Base-by-base conservation (phyloP, 2,329 filamentous ascomycete genomes). In the Xylariaceae sp. region DNA sequence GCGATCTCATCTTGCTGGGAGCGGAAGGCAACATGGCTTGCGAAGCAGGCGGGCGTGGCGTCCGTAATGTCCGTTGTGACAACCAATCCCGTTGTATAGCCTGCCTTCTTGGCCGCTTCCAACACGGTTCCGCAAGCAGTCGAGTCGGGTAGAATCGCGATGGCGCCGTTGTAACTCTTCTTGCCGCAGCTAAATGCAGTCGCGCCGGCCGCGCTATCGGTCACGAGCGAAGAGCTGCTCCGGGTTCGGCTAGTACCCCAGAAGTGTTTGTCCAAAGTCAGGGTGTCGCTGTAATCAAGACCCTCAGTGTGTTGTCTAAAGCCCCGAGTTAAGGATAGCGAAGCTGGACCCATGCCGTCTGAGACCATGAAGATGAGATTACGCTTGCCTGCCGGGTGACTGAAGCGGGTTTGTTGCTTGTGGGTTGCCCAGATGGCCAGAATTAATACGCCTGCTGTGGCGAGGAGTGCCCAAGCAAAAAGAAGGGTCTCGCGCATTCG, bases 341-440 rank as follows among this genome's bases (percentile, higher is more conserved):
- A 93, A 7, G 94, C 91, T 6, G 94, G 94, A 0, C 94, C 94
- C 94, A 99, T 99, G 67, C 94, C 94, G 72, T 99, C 94, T 0
- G 91, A 96, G 30, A 99, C 93, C 94, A 99, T 99, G 78, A 99
- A 97, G 65, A 99, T 88, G 47, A 99, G 80, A 73, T 97, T 99
- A 49, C 91, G 84, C 79, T 97, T 99, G 46, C 85, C 84, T 66
- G 73, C 50, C 79, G 77, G 64, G 41, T 60, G 61, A 37, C 59
- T 50, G 51, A 59, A 65, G 33, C 70, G 63, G 9, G 77, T 80
- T 50, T 81, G 76, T 57, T 84, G 79, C 64, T 85, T 81, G 72
- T 96, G 91, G 67, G 91, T 89, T 13, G 89, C 74, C 74, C 79
- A 79, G n/a, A 94, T 88, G 3, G 89, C 89, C 16, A 96, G 80